A percentile compares a stretch with the other conserved stretches of the same genome.
phyloP scores from a whole-genome alignment of 2,329 filamentous ascomycete species.

The Kalaharituber pfeilii region DNA sequence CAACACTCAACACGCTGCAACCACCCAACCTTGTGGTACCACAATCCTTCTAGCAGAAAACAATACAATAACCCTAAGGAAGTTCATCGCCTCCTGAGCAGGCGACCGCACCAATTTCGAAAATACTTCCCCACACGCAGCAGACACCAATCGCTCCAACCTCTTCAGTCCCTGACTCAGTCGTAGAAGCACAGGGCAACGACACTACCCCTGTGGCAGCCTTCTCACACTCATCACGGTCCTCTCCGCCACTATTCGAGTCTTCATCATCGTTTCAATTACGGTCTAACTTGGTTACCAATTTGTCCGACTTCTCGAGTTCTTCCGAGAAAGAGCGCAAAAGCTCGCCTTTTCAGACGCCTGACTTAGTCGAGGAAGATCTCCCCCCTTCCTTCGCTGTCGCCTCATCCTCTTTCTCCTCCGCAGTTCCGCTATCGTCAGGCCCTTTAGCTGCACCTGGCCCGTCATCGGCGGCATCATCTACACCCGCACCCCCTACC shows the following conservation, averaged over 20 bases:
- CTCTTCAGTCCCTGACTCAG: not conserved
- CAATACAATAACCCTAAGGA: not conserved
- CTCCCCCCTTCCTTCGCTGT: constrained; percentile 5
- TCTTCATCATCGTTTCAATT: not conserved
- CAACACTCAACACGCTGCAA: not conserved
- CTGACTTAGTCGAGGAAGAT: not conserved
- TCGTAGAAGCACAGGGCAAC: not conserved
- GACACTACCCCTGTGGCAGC: not conserved
- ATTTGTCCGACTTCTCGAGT: not conserved
- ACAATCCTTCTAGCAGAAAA: not conserved
- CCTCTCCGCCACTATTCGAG: not conserved
- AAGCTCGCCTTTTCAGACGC: not conserved
- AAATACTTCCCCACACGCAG: not conserved
- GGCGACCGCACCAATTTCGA: not conserved
- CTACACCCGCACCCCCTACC: constrained; percentile 1
- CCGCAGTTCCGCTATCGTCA: not conserved
- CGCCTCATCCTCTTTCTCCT: not conserved
- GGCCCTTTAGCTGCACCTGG: constrained; percentile 1
- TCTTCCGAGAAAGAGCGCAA: not conserved
- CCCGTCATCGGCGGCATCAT: constrained; percentile 1
- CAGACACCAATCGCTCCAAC: not conserved
- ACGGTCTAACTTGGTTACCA: not conserved
- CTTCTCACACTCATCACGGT: not conserved
- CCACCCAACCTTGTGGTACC: not conserved
- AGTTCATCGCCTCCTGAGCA: constrained; percentile 1